Percentiles rank a stretch among this genome's conserved stretches.
Evolutionary conservation across 176 grass and related monocot species (phyloP).

Genomic region (Zoysia pacifica): DNA sequence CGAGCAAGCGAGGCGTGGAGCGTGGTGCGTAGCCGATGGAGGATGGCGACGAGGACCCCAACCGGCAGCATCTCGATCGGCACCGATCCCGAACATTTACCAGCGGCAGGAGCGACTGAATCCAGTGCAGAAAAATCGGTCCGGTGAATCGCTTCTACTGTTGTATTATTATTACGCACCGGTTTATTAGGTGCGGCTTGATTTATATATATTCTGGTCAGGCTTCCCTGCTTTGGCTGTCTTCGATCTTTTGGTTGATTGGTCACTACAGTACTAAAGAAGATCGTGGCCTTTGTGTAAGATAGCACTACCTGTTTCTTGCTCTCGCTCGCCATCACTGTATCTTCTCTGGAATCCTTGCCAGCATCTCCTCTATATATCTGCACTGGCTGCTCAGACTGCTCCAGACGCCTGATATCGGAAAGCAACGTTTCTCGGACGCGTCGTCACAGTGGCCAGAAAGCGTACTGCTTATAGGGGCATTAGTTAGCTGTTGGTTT

Average conservation of each 20-base stretch:
- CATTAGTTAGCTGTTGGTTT: too few species aligned
- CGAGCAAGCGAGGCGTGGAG: background rate
- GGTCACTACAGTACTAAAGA: background rate
- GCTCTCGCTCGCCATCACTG: background rate
- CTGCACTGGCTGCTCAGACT: background rate
- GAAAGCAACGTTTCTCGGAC: slow-evolving; percentile 1
- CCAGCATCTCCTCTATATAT: slow-evolving; percentile 20
- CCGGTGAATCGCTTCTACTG: background rate
- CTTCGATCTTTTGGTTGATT: slow-evolving; percentile 24
- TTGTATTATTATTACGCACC: background rate
- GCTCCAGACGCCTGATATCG: slow-evolving; percentile 24
- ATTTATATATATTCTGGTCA: background rate
- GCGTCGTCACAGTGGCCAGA: background rate
- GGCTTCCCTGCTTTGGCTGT: slow-evolving; percentile 10
- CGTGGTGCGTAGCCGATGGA: background rate
- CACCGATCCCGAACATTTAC: background rate
- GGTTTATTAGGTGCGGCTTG: background rate
- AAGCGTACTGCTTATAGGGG: too few species aligned
- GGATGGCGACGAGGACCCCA: background rate
- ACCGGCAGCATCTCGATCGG: background rate
- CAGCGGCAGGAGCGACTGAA: background rate
- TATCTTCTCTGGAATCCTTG: background rate
- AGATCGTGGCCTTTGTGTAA: slow-evolving; percentile 52
- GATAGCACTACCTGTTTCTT: slow-evolving; percentile 37
- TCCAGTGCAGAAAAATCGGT: background rate